Evolutionary conservation across 208 protist genomes (phyloP).

Genomic region (Trypanosoma mega): DNA sequence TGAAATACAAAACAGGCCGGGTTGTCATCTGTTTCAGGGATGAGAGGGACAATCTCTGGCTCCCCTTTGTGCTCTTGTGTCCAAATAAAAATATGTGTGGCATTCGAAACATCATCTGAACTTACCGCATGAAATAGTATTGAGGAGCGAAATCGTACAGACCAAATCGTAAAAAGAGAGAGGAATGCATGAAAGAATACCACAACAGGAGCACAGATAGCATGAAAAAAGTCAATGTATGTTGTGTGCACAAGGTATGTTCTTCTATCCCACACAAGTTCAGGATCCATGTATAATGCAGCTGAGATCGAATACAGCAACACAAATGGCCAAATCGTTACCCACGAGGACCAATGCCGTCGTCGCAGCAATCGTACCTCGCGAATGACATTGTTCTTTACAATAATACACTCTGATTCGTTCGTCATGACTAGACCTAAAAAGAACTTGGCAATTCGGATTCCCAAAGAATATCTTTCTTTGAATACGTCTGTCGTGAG

Average conservation of each 20-base stretch:
- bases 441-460: background rate
- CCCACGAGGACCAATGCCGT: slow-evolving; percentile 74
- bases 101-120: slow-evolving; percentile 38
- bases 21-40: slow-evolving; percentile 40
- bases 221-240: slow-evolving; percentile 92
- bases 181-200: slow-evolving; percentile 84
- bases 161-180: slow-evolving; percentile 90
- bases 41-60: slow-evolving; percentile 79
- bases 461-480: no score
- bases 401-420: slow-evolving; percentile 37
- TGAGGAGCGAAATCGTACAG: slow-evolving; percentile 71
- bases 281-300: slow-evolving; percentile 70
- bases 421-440: slow-evolving; percentile 11
- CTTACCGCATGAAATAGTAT: slow-evolving; percentile 60
- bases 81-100: slow-evolving; percentile 73
- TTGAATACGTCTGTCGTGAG: no score
- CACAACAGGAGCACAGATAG: slow-evolving; percentile 74
- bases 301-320: slow-evolving; percentile 63
- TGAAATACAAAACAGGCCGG: slow-evolving; percentile 86
- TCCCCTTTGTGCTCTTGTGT: slow-evolving; percentile 82
- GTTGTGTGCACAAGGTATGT: slow-evolving; percentile 85
- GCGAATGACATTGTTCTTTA: slow-evolving; percentile 74
- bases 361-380: slow-evolving; percentile 58
- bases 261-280: slow-evolving; percentile 83
- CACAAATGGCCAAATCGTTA: slow-evolving; percentile 85